Percentiles rank a stretch among this genome's conserved stretches.
These are phyloP conservation scores for Pseudocercospora eumusae DNA, from an alignment of 2,329 filamentous ascomycete species.

Conservation along the genomic window DNA sequence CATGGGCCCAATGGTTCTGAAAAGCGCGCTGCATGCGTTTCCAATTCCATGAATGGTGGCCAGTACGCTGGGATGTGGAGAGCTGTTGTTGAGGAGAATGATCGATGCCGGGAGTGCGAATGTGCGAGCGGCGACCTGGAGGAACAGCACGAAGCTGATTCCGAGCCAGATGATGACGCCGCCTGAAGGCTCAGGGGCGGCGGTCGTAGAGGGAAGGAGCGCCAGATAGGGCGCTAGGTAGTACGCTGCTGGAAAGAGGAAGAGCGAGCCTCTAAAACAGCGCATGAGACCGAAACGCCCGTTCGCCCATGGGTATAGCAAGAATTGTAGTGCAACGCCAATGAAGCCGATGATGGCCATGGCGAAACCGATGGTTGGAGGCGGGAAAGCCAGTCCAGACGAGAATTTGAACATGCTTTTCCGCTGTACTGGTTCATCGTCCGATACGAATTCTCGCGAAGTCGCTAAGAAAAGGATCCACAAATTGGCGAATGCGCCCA, in stretches of 20 bases:
- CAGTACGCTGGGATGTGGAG: slow-evolving; percentile 57
- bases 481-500: slow-evolving; percentile 74
- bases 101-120: slow-evolving; percentile 62
- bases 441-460: slow-evolving; percentile 53
- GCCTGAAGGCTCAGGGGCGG: slow-evolving; percentile 52
- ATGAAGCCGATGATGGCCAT: slow-evolving; percentile 75
- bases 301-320: slow-evolving; percentile 70
- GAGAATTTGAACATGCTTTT: slow-evolving; percentile 60
- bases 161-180: slow-evolving; percentile 64
- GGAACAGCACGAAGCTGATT: slow-evolving; percentile 62
- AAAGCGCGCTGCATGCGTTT: slow-evolving; percentile 57
- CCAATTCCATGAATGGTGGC: slow-evolving; percentile 62
- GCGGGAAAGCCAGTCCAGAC: slow-evolving; percentile 73
- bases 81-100: slow-evolving; percentile 61
- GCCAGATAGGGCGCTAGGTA: slow-evolving; percentile 69
- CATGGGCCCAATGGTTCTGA: slow-evolving; percentile 59
- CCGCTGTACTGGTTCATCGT: slow-evolving; percentile 25
- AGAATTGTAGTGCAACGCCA: slow-evolving; percentile 71
- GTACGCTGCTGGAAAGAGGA: slow-evolving; percentile 71
- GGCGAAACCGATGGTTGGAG: slow-evolving; percentile 70
- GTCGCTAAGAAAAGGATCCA: slow-evolving; percentile 78
- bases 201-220: slow-evolving; percentile 60
- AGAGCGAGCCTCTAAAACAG: slow-evolving; percentile 68
- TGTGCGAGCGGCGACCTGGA: slow-evolving; percentile 73
- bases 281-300: slow-evolving; percentile 66